Evolutionary conservation across 345 rosid species (phyloP), one percentile per base, ranked within the genome.

Genomic region (Anastatica hierochuntica): DNA sequence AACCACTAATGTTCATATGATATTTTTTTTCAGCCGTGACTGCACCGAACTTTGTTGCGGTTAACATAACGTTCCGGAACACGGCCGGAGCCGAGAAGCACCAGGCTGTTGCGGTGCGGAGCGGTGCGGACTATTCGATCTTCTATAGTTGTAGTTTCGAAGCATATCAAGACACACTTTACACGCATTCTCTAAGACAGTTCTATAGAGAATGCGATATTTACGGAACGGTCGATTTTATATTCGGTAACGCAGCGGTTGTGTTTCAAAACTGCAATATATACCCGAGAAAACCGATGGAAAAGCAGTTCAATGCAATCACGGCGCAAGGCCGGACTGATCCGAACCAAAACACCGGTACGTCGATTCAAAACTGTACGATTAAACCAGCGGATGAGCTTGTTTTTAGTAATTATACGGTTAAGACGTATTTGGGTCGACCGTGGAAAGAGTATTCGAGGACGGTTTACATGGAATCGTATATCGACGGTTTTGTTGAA

Each of bases 401-500:
- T 26, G 79, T 76, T 31, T 61, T 79, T 3, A 67, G 75, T 72
- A 79, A 54, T 13, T 16, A 18, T 2, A 71, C 72, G 1, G 77
- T 84, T 15, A 9, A 19, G 12, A 86, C 96, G 9, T 90, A 71
- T 56, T 60, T 90, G 13, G 98, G 95, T 24, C 70, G 98, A 74
- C 98, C 95, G 11, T 90, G 98, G 98, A 90, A 87, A 64, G 72
- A 80, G 48, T 87, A 90, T 63, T 87, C 98, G 1, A 69, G 84
- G 34, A 76, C 95, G 0, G 82, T 90, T 29, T 68, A 59, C 35
- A 76, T 86, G 89, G 74, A 79, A 41, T 69, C 62, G 8, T 74
- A 40, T 55, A 53, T 86, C 45, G 94, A 64, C 13, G 43, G 70
- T 35, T 60, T 75, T 46, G 73, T 87, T 23, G 58, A 84, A 55